phyloP scores from a whole-genome alignment of 2,329 filamentous ascomycete species.

The Chrysoporthe puriensis region DNA sequence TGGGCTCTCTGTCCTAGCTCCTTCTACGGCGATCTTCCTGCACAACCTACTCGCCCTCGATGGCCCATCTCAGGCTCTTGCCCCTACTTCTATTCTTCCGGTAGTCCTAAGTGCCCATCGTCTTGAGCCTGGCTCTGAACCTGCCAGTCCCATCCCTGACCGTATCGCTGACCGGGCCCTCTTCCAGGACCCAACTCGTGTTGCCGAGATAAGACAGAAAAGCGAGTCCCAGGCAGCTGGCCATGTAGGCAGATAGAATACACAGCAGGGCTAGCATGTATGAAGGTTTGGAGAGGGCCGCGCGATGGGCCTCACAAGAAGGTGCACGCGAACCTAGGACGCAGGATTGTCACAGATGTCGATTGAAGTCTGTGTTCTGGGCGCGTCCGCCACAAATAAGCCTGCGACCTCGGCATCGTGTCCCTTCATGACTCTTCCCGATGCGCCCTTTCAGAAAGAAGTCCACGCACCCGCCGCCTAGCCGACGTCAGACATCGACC shows the following conservation, averaged over 20 bases:
- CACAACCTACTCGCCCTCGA: not conserved
- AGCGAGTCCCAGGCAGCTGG: not conserved
- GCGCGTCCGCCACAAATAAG: not conserved
- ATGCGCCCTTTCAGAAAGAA: not conserved
- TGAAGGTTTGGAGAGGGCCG: not conserved
- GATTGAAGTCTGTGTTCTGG: not conserved
- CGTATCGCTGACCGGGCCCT: not conserved
- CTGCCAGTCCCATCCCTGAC: not conserved
- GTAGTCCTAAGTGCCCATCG: not conserved
- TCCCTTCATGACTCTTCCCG: not conserved
- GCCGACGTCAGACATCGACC: not conserved
- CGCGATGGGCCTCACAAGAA: not conserved
- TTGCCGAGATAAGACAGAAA: not conserved
- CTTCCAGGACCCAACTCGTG: too few species aligned
- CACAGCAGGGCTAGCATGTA: not conserved
- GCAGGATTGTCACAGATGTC: not conserved
- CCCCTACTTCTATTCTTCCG: not conserved
- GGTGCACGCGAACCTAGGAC: too few species aligned
- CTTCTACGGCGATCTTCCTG: not conserved
- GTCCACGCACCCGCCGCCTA: not conserved
- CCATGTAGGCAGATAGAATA: not conserved
- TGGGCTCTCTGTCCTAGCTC: not conserved
- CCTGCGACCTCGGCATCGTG: not conserved
- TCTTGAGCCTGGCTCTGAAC: not conserved
- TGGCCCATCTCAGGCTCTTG: not conserved